Conservation (phyloP, 768 basidiomycete species). For the Sutorius australiensis region DNA sequence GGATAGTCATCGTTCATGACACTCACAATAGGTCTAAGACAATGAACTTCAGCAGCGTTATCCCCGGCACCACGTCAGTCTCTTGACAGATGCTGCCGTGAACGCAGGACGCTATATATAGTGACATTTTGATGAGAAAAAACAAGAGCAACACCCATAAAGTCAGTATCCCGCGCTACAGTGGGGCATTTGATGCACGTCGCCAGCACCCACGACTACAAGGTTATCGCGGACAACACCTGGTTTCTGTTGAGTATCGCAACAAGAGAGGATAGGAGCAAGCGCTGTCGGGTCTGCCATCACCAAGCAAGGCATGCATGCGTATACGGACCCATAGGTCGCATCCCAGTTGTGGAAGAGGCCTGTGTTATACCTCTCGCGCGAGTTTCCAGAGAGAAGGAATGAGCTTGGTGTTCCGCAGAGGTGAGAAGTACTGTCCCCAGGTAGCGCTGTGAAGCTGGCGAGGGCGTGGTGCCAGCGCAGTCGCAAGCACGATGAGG, state of each 20-base stretch:
- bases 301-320: slow-evolving; percentile 51
- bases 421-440: slow-evolving; percentile 45
- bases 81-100: slow-evolving; percentile 45
- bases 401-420: slow-evolving; percentile 43
- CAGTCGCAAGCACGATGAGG: slow-evolving; percentile 1
- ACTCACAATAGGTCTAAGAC: not conserved
- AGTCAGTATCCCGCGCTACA: slow-evolving; percentile 47
- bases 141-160: not conserved
- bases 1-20: not conserved
- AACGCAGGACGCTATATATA: slow-evolving; percentile 47
- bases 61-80: slow-evolving; percentile 50
- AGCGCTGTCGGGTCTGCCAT: slow-evolving; percentile 58
- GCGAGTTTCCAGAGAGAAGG: slow-evolving; percentile 50
- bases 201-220: slow-evolving; percentile 48
- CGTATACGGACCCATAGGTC: slow-evolving; percentile 46
- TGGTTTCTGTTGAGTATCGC: slow-evolving; percentile 61
- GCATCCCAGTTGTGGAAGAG: slow-evolving; percentile 45
- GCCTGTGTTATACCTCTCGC: slow-evolving; percentile 48
- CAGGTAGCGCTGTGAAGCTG: slow-evolving; percentile 41
- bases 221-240: slow-evolving; percentile 51
- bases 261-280: slow-evolving; percentile 51
- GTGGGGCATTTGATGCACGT: not conserved
- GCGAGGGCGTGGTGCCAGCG: slow-evolving; percentile 29
- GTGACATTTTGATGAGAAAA: not conserved
- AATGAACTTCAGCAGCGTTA: slow-evolving; percentile 50